Evolutionary conservation across 148 eudicot species (phyloP).

Genomic region (Simmondsia chinensis): DNA sequence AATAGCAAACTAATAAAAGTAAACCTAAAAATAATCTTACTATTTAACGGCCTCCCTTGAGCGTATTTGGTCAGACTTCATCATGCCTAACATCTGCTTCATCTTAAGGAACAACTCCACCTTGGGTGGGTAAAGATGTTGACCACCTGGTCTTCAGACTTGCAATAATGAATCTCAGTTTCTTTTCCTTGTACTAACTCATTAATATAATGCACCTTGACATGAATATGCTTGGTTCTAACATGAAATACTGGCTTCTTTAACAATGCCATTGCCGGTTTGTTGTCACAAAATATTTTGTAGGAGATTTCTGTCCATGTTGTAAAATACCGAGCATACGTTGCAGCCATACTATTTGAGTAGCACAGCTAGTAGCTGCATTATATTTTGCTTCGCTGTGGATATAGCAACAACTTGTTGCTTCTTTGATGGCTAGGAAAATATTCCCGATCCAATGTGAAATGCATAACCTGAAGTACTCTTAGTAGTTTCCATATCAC

Average conservation of each 20-base stretch:
- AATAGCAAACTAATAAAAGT: too few species aligned
- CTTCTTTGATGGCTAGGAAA: constrained; percentile 8
- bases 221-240: too few species aligned
- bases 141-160: constrained; percentile 1
- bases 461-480: too few species aligned
- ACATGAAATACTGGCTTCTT: too few species aligned
- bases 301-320: background rate
- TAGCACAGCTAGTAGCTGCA: constrained; percentile 4
- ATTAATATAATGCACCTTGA: too few species aligned
- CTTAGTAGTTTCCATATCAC: too few species aligned
- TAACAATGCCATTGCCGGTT: too few species aligned
- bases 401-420: constrained; percentile 6
- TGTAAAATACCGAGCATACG: background rate
- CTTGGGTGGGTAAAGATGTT: constrained; percentile 4
- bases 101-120: background rate
- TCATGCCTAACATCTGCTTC: background rate
- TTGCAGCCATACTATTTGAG: background rate
- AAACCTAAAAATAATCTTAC: too few species aligned
- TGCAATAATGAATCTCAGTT: background rate
- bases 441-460: too few species aligned
- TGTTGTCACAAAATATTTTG: too few species aligned
- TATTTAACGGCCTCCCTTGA: constrained; percentile 1
- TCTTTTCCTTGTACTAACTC: background rate
- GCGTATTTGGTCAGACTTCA: too few species aligned
- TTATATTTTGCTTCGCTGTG: background rate